Evolutionary conservation across 257 asterid genomes (phyloP), one percentile per base, ranked within the genome.

Genomic region (Pogostemon cablin): DNA sequence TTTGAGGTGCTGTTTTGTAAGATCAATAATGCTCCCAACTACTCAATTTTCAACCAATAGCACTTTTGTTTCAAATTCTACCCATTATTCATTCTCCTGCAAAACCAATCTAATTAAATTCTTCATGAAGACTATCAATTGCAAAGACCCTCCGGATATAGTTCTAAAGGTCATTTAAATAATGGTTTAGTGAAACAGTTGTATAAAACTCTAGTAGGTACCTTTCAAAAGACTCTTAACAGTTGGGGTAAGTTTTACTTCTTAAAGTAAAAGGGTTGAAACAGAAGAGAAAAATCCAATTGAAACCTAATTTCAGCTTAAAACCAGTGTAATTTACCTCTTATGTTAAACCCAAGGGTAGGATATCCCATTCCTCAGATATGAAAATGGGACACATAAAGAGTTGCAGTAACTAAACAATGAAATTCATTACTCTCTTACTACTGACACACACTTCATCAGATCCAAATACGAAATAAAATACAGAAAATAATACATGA

Each of bases 401-500:
- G 25, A 20, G 25, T 20, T 20, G 9, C 65, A 58, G 38, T 7
- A 44, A 50, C 48, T 9, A 6, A 3, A 15, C 17, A 49, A 62
- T 17, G 17, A 73, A 37, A 2, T 7, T 37, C 25, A 20, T 1
- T 43, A 25, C 57, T 15, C 43, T 44, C 4, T 48, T 5, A 15
- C 8, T 15, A 65, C 32, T 6, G 67, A 50, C 39, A 38, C 6
- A 70, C n/a, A 17, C 34, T 3, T 46, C 62, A 44, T 6, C 62
- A 46, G 42, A 62, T 69, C 7, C 6, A 25, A 9, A 54, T 50
- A 12, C 12, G 39, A 68, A 46, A 46, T 7, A 3, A 32, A 56
- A 56, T 38, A 15, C n/a, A 7, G 4, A 9, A 49, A 65, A 49
- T 62, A 65, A 35, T 55, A 54, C 47, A 63, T 32, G 32, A 62